Conservation (phyloP, 768 basidiomycete genomes). For the Mycena capillaripes region DNA sequence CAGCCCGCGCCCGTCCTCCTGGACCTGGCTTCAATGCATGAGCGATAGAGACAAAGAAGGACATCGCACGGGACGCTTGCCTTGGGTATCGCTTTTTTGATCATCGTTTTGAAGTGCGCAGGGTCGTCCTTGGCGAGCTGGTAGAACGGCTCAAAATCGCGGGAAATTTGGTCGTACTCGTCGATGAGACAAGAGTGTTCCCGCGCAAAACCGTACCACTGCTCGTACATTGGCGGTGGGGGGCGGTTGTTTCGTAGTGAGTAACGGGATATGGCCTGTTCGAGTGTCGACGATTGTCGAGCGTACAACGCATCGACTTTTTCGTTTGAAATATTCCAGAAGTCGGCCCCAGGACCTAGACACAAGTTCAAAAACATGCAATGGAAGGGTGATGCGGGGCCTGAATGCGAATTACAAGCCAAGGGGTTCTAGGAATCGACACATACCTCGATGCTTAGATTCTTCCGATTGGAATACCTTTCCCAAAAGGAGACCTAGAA, state of each 20-base stretch:
- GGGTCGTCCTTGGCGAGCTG: slow-evolving; percentile 21
- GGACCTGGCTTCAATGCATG: not conserved
- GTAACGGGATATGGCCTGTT: slow-evolving; percentile 23
- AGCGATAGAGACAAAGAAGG: too few relatives aligned
- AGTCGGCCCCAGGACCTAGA: too few relatives aligned
- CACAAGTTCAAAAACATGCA: too few relatives aligned
- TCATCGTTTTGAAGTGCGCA: slow-evolving; percentile 24
- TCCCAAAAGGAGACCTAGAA: too few relatives aligned
- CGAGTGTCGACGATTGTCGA: slow-evolving; percentile 10
- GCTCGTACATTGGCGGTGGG: slow-evolving; percentile 28
- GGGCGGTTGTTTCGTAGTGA: slow-evolving; percentile 13
- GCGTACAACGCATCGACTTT: not conserved
- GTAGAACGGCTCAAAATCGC: slow-evolving; percentile 26
- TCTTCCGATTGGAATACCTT: too few relatives aligned
- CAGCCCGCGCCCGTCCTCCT: slow-evolving; percentile 10
- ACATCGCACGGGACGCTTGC: too few relatives aligned
- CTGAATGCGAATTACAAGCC: too few relatives aligned
- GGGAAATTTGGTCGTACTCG: slow-evolving; percentile 30
- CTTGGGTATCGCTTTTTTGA: not conserved
- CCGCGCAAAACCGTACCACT: slow-evolving; percentile 22
- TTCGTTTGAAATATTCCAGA: too few relatives aligned
- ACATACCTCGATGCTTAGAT: too few relatives aligned
- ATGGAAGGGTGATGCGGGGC: too few relatives aligned
- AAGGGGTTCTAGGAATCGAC: too few relatives aligned
- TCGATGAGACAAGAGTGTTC: slow-evolving; percentile 29